Evolutionary conservation across 2,329 filamentous ascomycete species (phyloP), one percentile per base, ranked within the genome.

Genomic region (Diaporthe ampelina): DNA sequence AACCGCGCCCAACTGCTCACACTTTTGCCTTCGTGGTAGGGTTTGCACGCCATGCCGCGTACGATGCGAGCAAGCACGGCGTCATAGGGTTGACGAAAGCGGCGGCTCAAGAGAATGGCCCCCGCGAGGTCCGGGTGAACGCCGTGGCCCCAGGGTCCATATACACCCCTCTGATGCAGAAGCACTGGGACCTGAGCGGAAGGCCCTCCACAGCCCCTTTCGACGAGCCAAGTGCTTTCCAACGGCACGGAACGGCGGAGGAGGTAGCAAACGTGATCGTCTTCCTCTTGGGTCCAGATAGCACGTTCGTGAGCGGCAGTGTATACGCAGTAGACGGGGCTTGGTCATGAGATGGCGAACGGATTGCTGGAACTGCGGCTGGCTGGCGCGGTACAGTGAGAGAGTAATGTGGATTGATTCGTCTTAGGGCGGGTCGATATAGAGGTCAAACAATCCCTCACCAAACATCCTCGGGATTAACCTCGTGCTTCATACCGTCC

Each of bases 381-480:
- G 45, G 45, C 69, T 24, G 32, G 32, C 37, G 72, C 45, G 43
- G n/a, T 58, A 24, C 24, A 45, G 24, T 1, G 24, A 37, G 3
- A 43, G 40, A 43, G 69, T 50, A 17, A 40, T 43, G 19, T 32
- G 24, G 68, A 40, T 7, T 35, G 40, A 15, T 37, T 17, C 54
- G 40, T 32, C 68, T n/a, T 43, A 21, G 21, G 35, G 37, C 37
- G 37, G 40, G 40, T 11, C 24, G 43, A 40, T 65, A 50, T 13
- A 43, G 48, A 40, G 35, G 69, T 26, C 21, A 50, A 21, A 52
- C 17, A 52, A 19, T 15, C 54, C 40, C 72, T 87, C 82, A 95
- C 92, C 94, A 98, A 70, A 99, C 95, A 84, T 98, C 94, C 75
- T 94, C 91, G 2, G 95, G 94, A 65, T 90, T 87, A 35, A 99